Base-by-base conservation (phyloP, 164 flowering plant species). In the Nelumbo lutea region DNA sequence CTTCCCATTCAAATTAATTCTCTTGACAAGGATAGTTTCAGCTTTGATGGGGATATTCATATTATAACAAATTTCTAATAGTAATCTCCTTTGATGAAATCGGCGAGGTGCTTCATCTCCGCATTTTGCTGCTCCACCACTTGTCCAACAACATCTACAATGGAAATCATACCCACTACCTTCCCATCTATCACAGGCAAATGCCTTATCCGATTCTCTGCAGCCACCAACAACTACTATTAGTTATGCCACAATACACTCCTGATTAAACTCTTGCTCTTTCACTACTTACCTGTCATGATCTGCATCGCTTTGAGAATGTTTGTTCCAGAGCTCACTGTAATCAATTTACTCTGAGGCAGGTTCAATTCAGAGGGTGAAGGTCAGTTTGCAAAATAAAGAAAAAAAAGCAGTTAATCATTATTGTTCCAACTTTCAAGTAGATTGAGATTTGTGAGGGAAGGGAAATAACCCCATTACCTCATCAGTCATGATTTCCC, bases 401-500 rank as follows among this genome's bases (percentile, higher is more conserved):
- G 5, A 41, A 60, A 8, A 3, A 60, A 4, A 60, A 41, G n/a
- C 6, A 4, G 9, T 7, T 57, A 6, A 2, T 8, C 41, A 9
- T 27, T 27, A 27, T 27, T 27, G 27, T 27, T 27, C 27, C 27
- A 27, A 27, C 27, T 27, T 27, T 0, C 42, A 9, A 42, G 6
- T 3, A 41, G 13, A 9, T 60, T 40, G 27, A 40, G 6, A 39
- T 5, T 39, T 59, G 2, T 2, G 41, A 57, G 51, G 38, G 6
- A 9, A 41, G 46, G 11, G 67, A 67, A 14, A 69, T 68, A 43
- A 93, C 98, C 97, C 88, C 89, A 43, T 83, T 80, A 93, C 98
- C 97, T 90, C 89, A 43, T 83, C 81, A 4, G 98, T 93, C 97
- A 90, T 93, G 77, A 93, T 88, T 68, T 93, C 97, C 7, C 84